Conservation (phyloP, 495 filamentous ascomycete genomes). For the Penicillium paradoxum region DNA sequence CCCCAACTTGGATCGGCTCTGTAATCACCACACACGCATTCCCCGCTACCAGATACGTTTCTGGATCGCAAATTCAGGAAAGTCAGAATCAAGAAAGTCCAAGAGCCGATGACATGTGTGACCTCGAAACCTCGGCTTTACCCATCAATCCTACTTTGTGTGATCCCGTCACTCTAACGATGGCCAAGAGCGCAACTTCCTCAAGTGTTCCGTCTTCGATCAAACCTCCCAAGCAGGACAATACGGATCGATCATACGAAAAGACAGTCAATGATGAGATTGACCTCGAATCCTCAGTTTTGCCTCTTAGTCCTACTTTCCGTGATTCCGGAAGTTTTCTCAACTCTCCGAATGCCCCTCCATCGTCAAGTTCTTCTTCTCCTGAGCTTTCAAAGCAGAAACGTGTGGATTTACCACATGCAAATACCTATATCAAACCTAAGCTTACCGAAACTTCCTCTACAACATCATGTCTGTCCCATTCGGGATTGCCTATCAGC, state of each 20-base stretch:
- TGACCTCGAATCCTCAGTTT: slow-evolving; percentile 14
- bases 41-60: not conserved
- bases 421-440: not conserved
- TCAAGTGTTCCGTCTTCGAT: not conserved
- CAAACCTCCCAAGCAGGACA: not conserved
- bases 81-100: not conserved
- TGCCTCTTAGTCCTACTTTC: slow-evolving; percentile 6
- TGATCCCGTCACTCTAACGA: not conserved
- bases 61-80: not conserved
- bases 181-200: not conserved
- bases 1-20: not conserved
- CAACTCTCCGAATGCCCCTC: not conserved
- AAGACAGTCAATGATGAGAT: not conserved
- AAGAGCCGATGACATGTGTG: not conserved
- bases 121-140: slow-evolving; percentile 13
- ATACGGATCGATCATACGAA: not conserved
- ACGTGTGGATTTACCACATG: not conserved
- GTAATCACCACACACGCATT: not conserved
- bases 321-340: not conserved
- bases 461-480: not conserved
- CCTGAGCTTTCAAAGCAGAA: not conserved
- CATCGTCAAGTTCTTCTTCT: not conserved
- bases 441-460: not conserved
- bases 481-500: not conserved
- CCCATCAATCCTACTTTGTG: slow-evolving; percentile 6